Evolutionary conservation across 2,329 filamentous ascomycete genomes (phyloP), one percentile per base, ranked within the genome.

Genomic region (Orbilia brochopaga): DNA sequence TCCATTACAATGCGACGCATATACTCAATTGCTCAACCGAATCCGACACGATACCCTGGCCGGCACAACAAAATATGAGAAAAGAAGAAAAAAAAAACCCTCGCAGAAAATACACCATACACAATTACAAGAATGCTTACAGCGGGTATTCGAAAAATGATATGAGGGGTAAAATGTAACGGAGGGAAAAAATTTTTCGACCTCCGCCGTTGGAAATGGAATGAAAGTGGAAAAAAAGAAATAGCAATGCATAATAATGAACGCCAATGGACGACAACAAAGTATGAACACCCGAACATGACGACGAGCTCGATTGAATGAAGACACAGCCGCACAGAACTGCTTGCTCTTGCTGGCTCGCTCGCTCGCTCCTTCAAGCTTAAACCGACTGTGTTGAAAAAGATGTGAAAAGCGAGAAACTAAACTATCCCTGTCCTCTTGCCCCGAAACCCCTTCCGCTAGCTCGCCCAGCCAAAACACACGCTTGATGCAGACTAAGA

Each of bases 61-160:
- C 53, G 21, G 57, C 54, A 52, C n/a, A n/a, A n/a, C n/a, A 56
- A 55, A 60, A 56, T 30, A 55, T 35, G 5, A 46, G 23, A 51
- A 44, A 42, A 53, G 32, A 53, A 52, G 60, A 42, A 35, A 59
- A 55, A 61, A 57, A n/a, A 46, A 51, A 42, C 58, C 46, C 24
- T 48, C 60, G 60, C 60, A 24, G 50, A 46, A 55, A 52, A 63
- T 40, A n/a, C 32, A 23, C 46, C 21, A 63, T 24, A n/a, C 51
- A 37, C 56, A 48, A 55, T 69, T 61, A 69, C 56, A 63, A 59
- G 27, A 63, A 63, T 69, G 66, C 59, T 64, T 63, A 70, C 58
- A 44, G 66, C 66, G 66, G 66, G 66, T 70, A 70, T 70, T 70
- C 53, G 30, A 59, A 63, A 63, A 30, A 62, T 48, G 44, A 48